These are phyloP conservation scores for Hypoxylon cercidicola DNA, from an alignment of 495 filamentous ascomycete species.

Conservation along the genomic window DNA sequence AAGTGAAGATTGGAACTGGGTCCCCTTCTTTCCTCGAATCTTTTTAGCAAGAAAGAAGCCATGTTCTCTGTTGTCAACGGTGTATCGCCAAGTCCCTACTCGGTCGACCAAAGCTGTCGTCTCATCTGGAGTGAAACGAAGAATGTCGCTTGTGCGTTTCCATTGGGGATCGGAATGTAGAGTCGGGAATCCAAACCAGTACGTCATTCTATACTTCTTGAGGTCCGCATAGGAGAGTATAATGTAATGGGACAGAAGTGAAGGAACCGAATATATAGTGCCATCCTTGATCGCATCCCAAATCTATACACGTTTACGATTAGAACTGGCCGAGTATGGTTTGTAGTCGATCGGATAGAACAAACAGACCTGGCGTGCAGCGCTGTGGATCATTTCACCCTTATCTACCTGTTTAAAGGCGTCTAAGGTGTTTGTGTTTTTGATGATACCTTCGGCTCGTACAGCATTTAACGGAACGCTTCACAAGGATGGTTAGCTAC, in stretches of 20 bases:
- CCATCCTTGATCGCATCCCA: constrained; percentile 98
- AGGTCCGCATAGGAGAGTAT: constrained; percentile 95
- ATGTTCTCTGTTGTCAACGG: constrained; percentile 79
- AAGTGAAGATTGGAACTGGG: constrained; percentile 15
- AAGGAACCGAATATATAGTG: constrained; percentile 93
- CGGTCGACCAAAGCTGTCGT: constrained; percentile 77
- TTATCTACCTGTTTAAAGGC: constrained; percentile 86
- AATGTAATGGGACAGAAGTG: constrained; percentile 85
- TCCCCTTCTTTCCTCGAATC: constrained; percentile 47
- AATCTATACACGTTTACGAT: constrained; percentile 65
- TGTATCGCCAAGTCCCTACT: constrained; percentile 87
- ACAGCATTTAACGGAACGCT: constrained; percentile 78
- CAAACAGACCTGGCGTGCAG: constrained; percentile 80
- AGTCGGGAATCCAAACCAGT: constrained; percentile 95
- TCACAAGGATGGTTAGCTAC: constrained; percentile 18
- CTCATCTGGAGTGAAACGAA: constrained; percentile 69
- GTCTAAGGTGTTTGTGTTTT: constrained; percentile 95
- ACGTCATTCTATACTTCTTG: constrained; percentile 94
- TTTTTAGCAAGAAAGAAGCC: constrained; percentile 95
- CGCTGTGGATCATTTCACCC: constrained; percentile 72
- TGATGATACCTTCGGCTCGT: constrained; percentile 91
- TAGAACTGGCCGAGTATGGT: background rate
- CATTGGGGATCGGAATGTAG: constrained; percentile 88
- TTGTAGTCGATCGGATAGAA: constrained; percentile 5
- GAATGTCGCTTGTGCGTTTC: constrained; percentile 63